Evolutionary conservation across 164 flowering plant species (phyloP).

Genomic region (Protea cynaroides): DNA sequence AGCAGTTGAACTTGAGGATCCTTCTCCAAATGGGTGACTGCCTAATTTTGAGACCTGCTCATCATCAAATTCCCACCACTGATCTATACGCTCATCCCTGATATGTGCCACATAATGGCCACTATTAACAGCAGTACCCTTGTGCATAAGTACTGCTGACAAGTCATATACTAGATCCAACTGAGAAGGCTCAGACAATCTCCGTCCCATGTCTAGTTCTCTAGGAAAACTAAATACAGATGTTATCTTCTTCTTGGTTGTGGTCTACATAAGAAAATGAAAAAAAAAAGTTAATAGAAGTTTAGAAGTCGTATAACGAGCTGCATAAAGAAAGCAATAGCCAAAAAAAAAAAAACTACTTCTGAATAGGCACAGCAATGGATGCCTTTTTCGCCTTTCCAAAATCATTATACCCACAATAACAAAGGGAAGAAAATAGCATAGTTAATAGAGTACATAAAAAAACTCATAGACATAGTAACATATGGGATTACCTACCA

Average conservation of each 20-base stretch:
- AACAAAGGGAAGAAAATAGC: too few species aligned
- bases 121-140: conserved; percentile 88
- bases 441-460: neutral
- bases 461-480: neutral
- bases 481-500: neutral
- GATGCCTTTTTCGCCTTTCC: neutral
- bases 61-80: conserved; percentile 99
- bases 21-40: conserved; percentile 75
- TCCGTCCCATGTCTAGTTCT: conserved; percentile 57
- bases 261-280: conserved; percentile 49
- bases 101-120: conserved; percentile 95
- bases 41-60: conserved; percentile 82
- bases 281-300: conserved; percentile 4
- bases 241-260: conserved; percentile 84
- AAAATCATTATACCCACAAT: neutral
- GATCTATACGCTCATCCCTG: conserved; percentile 70
- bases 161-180: conserved; percentile 55
- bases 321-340: neutral
- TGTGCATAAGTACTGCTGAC: conserved; percentile 89
- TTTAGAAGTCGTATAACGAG: neutral
- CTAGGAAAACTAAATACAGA: conserved; percentile 77
- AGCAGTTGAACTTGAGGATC: conserved; percentile 36
- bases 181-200: conserved; percentile 51
- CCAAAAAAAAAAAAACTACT: too few species aligned
- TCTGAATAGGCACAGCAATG: neutral